Base-by-base conservation (phyloP, 331 rosid genomes). In the Saraca asoca region DNA sequence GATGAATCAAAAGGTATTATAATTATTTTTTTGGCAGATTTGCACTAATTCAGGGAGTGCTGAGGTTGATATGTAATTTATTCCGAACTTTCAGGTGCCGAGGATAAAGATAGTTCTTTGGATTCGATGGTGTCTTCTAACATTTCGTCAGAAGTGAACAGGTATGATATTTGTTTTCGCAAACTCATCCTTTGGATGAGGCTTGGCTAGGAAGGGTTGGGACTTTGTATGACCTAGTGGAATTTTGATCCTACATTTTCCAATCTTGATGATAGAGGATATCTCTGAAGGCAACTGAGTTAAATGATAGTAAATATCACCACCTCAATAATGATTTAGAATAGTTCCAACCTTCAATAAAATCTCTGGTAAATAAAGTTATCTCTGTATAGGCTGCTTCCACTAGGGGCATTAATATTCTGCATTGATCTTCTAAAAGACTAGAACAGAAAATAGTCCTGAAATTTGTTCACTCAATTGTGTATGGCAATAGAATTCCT, bases 1-100 rank as follows among this genome's bases (percentile, higher is more conserved):
- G 98, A 94, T 69, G 98, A 94, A 18, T 51, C 96, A 10, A 94
- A 84, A 86, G 98, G 98, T 94, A 80, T 43, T 69, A 69, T 56
- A 37, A 37, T 70, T 15, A 2, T 64, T 12, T 2, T 4, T 2
- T 69, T 43, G 10, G 59, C 69, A 51, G 20, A 69, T 68, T 58
- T 51, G 31, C 53, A 33, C 7, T 45, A 12, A 51, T 53, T 66
- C 43, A 58, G 50, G 48, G 42, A n/a, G 55, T 24, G 50, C 66
- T 43, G 68, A 68, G 50, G 57, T 37, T 73, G 33, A 75, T 70
- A 56, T 34, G 38, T 46, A 44, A 78, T 81, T 75, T 55, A 61
- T 39, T 76, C 59, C 67, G 58, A 64, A 17, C 43, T 76, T 75
- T 75, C 85, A 90, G 97, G 86, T 77, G 69, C 80, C 7, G 98